A percentile compares a stretch with the other conserved stretches of the same genome.
Evolutionary conservation across 108 stramenopile genomes (phyloP).

Genomic region (Conticribra weissflogii): DNA sequence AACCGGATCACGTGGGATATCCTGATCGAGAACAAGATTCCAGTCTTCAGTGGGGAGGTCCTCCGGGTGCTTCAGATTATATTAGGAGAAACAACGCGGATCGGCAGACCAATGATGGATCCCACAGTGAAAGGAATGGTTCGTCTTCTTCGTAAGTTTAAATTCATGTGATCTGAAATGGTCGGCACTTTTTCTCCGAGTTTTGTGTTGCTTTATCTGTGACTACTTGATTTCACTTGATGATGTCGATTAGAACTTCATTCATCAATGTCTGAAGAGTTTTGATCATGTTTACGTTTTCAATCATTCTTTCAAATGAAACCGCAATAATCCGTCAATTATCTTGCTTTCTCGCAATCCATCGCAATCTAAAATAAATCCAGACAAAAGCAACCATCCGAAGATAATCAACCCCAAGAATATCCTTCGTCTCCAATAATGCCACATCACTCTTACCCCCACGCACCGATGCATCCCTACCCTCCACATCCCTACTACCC

Average conservation of each 20-base stretch:
- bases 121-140: neutral
- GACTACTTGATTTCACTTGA: neutral
- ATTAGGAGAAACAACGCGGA: neutral
- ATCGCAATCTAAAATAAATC: too few relatives aligned
- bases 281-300: too few relatives aligned
- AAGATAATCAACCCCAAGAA: slow-evolving; percentile 1
- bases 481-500: slow-evolving; percentile 1
- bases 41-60: neutral
- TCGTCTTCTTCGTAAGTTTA: neutral
- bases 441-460: neutral
- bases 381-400: neutral
- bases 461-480: slow-evolving; percentile 1
- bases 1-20: neutral
- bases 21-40: neutral
- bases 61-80: neutral
- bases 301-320: too few relatives aligned
- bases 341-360: neutral
- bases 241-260: too few relatives aligned
- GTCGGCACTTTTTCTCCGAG: neutral
- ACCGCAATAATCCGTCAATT: neutral
- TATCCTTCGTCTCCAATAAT: neutral
- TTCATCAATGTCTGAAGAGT: too few relatives aligned
- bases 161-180: neutral
- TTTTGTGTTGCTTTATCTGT: neutral
- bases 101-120: neutral